Evolutionary conservation across 345 rosid species (phyloP).

Genomic region (Hirschfeldia incana): DNA sequence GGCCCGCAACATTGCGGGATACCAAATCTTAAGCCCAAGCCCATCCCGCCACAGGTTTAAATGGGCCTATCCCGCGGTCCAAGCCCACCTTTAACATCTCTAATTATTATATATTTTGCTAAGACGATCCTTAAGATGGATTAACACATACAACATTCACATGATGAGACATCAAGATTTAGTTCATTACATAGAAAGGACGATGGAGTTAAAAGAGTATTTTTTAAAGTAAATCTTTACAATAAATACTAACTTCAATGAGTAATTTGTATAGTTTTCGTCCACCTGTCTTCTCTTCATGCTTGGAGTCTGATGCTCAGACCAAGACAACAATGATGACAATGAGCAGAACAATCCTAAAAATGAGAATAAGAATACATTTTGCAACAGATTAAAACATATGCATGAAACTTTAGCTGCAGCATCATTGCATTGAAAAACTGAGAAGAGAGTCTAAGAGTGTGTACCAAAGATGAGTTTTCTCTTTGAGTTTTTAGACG

Average conservation of each 20-base stretch:
- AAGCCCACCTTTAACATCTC: too few species aligned
- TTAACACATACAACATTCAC: conserved; percentile 18
- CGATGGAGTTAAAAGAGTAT: background rate
- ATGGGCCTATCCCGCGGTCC: too few species aligned
- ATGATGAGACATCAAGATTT: background rate
- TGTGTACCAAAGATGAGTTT: conserved; percentile 63
- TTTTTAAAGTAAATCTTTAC: conserved; percentile 30
- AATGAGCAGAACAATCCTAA: conserved; percentile 64
- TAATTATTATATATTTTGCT: too few species aligned
- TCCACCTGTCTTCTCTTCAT: background rate
- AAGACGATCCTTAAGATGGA: background rate
- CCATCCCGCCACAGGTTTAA: too few species aligned
- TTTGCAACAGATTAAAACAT: conserved; percentile 44
- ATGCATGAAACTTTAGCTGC: background rate
- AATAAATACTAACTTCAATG: conserved; percentile 23
- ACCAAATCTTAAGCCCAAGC: too few species aligned
- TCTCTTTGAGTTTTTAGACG: conserved; percentile 59
- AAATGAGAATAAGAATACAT: conserved; percentile 67
- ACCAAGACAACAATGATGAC: conserved; percentile 58
- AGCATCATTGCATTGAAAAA: background rate
- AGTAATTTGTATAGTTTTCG: conserved; percentile 7
- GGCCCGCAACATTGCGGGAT: too few species aligned
- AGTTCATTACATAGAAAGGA: conserved; percentile 1
- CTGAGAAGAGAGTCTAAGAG: background rate
- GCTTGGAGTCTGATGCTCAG: conserved; percentile 25